Conservation (phyloP, 768 basidiomycete species). For the Tulasnella sp. region DNA sequence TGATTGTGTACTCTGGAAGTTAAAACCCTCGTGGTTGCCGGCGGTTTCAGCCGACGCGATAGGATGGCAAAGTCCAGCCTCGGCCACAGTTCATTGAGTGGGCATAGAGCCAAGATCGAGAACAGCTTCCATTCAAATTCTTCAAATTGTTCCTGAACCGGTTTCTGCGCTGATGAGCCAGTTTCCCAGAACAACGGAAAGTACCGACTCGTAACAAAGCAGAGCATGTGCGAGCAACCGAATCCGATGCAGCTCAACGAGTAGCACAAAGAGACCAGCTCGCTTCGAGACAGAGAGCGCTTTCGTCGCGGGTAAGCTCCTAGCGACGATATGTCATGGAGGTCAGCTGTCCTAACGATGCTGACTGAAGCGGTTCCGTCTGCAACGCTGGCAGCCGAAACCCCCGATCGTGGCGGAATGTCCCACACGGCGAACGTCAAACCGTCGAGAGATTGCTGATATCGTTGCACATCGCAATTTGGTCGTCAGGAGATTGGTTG, state of each 20-base stretch:
- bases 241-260: not conserved
- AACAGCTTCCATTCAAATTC: too few species aligned
- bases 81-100: not conserved
- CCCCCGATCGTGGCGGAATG: not conserved
- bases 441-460: not conserved
- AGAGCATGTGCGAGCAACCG: not conserved
- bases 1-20: not conserved
- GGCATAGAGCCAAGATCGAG: not conserved
- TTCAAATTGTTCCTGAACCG: too few species aligned
- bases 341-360: not conserved
- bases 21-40: not conserved
- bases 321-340: not conserved
- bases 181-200: too few species aligned
- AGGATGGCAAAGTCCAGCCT: not conserved
- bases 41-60: not conserved
- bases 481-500: not conserved
- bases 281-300: not conserved
- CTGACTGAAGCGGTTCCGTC: not conserved
- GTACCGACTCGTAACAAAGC: not conserved
- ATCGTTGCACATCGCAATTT: not conserved
- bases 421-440: not conserved
- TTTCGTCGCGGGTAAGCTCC: not conserved
- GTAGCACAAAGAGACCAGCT: not conserved
- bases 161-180: too few species aligned
- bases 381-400: not conserved